Conservation (phyloP, 352 stramenopile genomes). For the Globisporangium middletonii region DNA sequence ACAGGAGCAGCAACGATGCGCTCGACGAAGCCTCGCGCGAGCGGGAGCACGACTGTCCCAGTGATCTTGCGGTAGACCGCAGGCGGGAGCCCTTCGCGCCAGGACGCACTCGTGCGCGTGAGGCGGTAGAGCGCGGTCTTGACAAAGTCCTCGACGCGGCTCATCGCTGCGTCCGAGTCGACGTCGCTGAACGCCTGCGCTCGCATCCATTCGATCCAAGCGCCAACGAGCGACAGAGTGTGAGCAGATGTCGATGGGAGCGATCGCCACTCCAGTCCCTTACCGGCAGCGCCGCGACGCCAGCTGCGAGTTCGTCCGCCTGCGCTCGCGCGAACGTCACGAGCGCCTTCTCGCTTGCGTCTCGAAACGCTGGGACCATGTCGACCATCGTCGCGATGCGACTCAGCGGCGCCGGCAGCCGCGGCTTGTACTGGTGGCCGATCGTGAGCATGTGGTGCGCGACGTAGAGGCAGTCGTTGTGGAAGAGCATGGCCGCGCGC, state of each 20-base stretch:
- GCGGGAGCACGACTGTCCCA: slow-evolving; percentile 42
- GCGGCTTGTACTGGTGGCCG: slow-evolving; percentile 64
- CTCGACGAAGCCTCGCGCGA: slow-evolving; percentile 51
- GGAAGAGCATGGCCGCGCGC: slow-evolving; percentile 67
- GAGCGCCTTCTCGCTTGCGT: slow-evolving; percentile 50
- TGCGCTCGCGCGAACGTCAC: slow-evolving; percentile 32
- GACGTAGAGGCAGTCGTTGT: slow-evolving; percentile 85
- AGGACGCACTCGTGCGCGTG: slow-evolving; percentile 46
- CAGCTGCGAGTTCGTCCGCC: slow-evolving; percentile 37
- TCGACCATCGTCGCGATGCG: slow-evolving; percentile 74
- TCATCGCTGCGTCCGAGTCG: slow-evolving; percentile 28
- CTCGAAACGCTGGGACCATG: slow-evolving; percentile 63
- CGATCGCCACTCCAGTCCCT: too few species aligned
- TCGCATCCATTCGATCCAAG: not conserved
- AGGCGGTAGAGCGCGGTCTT: slow-evolving; percentile 63
- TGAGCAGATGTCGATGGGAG: not conserved
- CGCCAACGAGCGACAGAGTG: not conserved
- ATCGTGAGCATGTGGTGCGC: slow-evolving; percentile 76
- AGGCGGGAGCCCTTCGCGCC: slow-evolving; percentile 49
- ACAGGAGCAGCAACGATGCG: slow-evolving; percentile 45
- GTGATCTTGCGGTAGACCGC: slow-evolving; percentile 54
- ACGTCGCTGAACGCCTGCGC: slow-evolving; percentile 31
- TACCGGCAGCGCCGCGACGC: slow-evolving; percentile 30
- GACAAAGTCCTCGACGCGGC: slow-evolving; percentile 47
- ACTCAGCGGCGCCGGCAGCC: slow-evolving; percentile 45